Conservation (phyloP, 2,329 filamentous ascomycete species). For the Stachybotrys chartarum region DNA sequence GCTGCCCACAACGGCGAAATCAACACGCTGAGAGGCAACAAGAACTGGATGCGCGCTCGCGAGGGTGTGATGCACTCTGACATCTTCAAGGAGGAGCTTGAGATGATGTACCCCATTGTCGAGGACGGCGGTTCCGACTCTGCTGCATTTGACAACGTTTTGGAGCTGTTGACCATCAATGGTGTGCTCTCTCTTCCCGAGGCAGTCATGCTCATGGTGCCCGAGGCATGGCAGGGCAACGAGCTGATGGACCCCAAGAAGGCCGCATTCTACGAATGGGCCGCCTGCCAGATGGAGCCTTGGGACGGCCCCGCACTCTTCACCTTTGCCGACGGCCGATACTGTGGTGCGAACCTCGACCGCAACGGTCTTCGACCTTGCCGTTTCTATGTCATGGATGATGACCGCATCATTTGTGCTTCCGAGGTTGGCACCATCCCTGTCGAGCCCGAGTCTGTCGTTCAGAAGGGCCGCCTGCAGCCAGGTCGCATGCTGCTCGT, state of each 20-base stretch:
- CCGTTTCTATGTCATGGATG: conserved; percentile 93
- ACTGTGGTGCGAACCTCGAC: conserved; percentile 94
- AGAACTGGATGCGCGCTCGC: conserved; percentile 98
- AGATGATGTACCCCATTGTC: conserved; percentile 85
- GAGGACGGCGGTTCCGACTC: conserved; percentile 97
- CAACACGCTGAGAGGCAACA: conserved; percentile 94
- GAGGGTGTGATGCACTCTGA: conserved; percentile 93
- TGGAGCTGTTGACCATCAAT: conserved; percentile 91
- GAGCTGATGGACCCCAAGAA: conserved; percentile 87
- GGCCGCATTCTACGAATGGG: conserved; percentile 97
- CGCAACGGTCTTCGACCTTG: conserved; percentile 92
- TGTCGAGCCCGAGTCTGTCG: conserved; percentile 81
- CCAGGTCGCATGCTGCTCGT: conserved; percentile 95
- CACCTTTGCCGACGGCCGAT: conserved; percentile 92
- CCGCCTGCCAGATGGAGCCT: conserved; percentile 96
- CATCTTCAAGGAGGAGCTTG: conserved; percentile 86
- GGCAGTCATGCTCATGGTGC: conserved; percentile 97
- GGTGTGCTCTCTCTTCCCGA: conserved; percentile 91
- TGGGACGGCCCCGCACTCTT: conserved; percentile 97
- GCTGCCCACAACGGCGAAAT: conserved; percentile 98
- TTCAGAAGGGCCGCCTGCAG: conserved; percentile 90
- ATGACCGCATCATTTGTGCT: conserved; percentile 94
- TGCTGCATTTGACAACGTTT: conserved; percentile 92
- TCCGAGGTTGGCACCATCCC: conserved; percentile 93
- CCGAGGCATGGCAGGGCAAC: conserved; percentile 96